Evolutionary conservation across 306 rosid species (phyloP), one percentile per base, ranked within the genome.

Genomic region (Glycine soja): DNA sequence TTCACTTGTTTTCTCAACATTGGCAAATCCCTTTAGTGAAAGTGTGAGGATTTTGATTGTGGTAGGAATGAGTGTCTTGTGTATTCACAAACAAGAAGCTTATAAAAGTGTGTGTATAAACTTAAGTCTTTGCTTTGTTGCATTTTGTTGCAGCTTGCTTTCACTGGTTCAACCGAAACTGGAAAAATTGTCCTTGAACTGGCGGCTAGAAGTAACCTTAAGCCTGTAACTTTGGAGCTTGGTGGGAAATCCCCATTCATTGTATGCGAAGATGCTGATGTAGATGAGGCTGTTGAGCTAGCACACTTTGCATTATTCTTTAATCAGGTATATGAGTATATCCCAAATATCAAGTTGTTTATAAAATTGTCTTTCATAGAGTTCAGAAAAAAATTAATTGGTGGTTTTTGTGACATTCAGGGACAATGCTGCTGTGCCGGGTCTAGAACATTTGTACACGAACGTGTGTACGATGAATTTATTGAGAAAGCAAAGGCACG

Each of bases 401-500:
- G 64, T 73, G 47, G 7, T 77, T 24, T 40, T 32, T 74, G 71
- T 24, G n/a, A 62, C 71, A 69, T 84, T 52, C 53, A 93, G 97
- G 97, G 97, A 42, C 97, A 91, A 87, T 93, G 97, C 80, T 93
- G 97, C 77, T 90, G 94, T 70, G 91, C 94, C 79, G 97, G 97
- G 40, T 93, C 97, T 78, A 91, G 97, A 77, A 93, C 97, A 68
- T 91, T 62, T 68, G 97, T 93, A 36, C 97, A 93, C 79, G 97
- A 91, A 86, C 46, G 80, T 63, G 85, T 93, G 50, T 86, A 91
- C 7, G 94, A 93, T 56, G 93, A 93, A 80, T 91, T 93, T 67
- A 13, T 88, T 42, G 94, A 91, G 76, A 93, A 93, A 84, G 89
- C 97, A 59, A 93, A 64, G 81, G 91, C 83, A 13, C 93, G 87